Evolutionary conservation across 345 rosid species (phyloP).

Genomic region (Hirschfeldia incana): DNA sequence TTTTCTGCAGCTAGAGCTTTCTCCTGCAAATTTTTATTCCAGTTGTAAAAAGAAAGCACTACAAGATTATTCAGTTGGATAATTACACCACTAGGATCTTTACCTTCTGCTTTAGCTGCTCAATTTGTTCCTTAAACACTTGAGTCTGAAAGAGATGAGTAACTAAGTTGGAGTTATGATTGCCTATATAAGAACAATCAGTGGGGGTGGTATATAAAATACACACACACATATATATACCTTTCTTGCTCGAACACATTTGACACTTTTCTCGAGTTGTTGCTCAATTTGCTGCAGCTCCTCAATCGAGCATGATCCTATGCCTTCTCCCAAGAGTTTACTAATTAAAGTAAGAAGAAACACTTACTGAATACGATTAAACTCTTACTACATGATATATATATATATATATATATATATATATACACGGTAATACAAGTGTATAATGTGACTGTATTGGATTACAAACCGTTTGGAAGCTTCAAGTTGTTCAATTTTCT

Average conservation of each 20-base stretch:
- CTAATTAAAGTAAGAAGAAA: conserved; percentile 22
- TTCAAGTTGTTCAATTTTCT: conserved; percentile 82
- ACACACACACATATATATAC: conserved; percentile 28
- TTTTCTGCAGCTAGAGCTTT: conserved; percentile 60
- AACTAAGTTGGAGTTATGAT: background rate
- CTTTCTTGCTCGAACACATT: conserved; percentile 59
- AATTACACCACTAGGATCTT: conserved; percentile 4
- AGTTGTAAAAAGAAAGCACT: conserved; percentile 17
- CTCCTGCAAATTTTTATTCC: conserved; percentile 49
- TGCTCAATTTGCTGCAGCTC: conserved; percentile 64
- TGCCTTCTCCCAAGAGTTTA: conserved; percentile 62
- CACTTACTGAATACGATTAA: background rate
- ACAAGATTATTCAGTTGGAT: conserved; percentile 11
- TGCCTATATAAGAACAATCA: background rate
- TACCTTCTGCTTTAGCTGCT: conserved; percentile 71
- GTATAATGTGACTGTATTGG: background rate
- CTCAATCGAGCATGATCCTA: conserved; percentile 53
- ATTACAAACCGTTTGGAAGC: conserved; percentile 59
- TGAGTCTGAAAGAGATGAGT: conserved; percentile 50
- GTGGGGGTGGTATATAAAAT: background rate
- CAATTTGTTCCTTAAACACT: conserved; percentile 70
- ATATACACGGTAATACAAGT: background rate
- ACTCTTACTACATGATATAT: background rate
- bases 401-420: background rate
- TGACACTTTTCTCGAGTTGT: conserved; percentile 59